A percentile compares a stretch with the other conserved stretches of the same genome.
Conservation (phyloP, 2,329 filamentous ascomycete genomes). For the Verticillium albo-atrum region DNA sequence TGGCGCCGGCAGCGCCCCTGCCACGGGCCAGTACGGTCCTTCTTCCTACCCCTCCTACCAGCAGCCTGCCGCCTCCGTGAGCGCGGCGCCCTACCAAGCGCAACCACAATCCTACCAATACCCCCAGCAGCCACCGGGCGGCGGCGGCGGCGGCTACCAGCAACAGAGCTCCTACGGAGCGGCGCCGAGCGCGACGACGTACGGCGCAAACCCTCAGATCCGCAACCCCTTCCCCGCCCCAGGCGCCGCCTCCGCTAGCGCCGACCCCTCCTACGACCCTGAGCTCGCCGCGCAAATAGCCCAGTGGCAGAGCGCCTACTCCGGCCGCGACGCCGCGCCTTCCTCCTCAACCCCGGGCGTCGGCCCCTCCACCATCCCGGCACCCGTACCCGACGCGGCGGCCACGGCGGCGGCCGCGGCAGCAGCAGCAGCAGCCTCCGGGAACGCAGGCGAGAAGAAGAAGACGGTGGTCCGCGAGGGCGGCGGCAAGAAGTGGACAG, state of each 20-base stretch:
- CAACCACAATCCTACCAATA: conserved; percentile 20
- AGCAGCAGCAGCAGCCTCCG: conserved; percentile 27
- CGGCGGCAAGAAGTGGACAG: conserved; percentile 89
- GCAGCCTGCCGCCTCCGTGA: conserved; percentile 16
- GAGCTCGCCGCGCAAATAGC: conserved; percentile 90
- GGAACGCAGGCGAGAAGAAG: conserved; percentile 55
- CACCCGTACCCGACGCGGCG: conserved; percentile 14
- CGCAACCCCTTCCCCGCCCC: conserved; percentile 76
- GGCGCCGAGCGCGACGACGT: conserved; percentile 25
- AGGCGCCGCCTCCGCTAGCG: conserved; percentile 30
- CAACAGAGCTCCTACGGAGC: conserved; percentile 26
- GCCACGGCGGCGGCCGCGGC: conserved; percentile 21
- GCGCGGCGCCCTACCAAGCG: conserved; percentile 11
- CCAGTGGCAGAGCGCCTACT: conserved; percentile 91
- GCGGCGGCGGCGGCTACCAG: conserved; percentile 20
- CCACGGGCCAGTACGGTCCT: conserved; percentile 38
- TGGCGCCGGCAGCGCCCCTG: conserved; percentile 25
- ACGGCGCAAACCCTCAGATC: conserved; percentile 61
- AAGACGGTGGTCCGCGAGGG: conserved; percentile 87
- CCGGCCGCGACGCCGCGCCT: conserved; percentile 25
- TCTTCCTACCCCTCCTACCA: conserved; percentile 34
- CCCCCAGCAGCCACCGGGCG: conserved; percentile 13
- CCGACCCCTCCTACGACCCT: conserved; percentile 56
- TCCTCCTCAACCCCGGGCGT: conserved; percentile 10
- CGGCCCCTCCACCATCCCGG: conserved; percentile 36